Conservation (phyloP, 495 filamentous ascomycete genomes). For the Beverwykella pulmonaria region DNA sequence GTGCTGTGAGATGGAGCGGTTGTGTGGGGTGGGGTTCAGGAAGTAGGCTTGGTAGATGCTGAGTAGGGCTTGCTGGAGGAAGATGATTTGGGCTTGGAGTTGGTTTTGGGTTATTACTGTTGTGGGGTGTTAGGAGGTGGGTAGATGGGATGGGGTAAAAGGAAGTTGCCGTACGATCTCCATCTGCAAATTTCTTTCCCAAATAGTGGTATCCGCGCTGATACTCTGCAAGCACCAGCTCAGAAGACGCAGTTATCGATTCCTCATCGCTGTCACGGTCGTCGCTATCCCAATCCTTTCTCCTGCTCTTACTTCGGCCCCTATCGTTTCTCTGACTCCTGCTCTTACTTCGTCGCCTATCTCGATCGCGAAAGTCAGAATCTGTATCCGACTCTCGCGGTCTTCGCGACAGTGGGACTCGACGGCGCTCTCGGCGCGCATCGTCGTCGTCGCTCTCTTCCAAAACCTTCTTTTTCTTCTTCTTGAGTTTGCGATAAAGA, state of each 20-base stretch:
- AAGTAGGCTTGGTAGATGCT: constrained; percentile 19
- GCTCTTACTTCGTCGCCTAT: background rate
- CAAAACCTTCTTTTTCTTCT: constrained; percentile 21
- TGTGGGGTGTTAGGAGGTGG: background rate
- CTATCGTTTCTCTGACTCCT: background rate
- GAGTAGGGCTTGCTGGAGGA: constrained; percentile 28
- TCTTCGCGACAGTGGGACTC: background rate
- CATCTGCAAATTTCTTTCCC: constrained; percentile 26
- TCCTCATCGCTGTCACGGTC: constrained; percentile 28
- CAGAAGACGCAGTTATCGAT: constrained; percentile 5
- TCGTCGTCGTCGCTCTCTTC: background rate
- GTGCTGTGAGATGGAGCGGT: constrained; percentile 7
- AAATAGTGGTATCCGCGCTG: constrained; percentile 20
- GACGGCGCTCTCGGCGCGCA: background rate
- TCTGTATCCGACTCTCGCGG: constrained; percentile 7
- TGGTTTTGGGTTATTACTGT: constrained; percentile 32
- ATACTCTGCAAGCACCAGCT: constrained; percentile 16
- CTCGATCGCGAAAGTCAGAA: background rate
- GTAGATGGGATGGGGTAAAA: background rate
- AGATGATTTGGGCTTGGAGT: constrained; percentile 32
- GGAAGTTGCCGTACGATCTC: constrained; percentile 21
- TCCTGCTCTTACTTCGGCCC: constrained; percentile 6
- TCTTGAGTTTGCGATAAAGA: constrained; percentile 31
- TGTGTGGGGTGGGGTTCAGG: background rate
- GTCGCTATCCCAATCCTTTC: constrained; percentile 7